Percentiles rank a stretch among this genome's conserved stretches.
Evolutionary conservation across 192 early-diverging fungal genomes (phyloP).

Genomic region (Coemansia sp.): DNA sequence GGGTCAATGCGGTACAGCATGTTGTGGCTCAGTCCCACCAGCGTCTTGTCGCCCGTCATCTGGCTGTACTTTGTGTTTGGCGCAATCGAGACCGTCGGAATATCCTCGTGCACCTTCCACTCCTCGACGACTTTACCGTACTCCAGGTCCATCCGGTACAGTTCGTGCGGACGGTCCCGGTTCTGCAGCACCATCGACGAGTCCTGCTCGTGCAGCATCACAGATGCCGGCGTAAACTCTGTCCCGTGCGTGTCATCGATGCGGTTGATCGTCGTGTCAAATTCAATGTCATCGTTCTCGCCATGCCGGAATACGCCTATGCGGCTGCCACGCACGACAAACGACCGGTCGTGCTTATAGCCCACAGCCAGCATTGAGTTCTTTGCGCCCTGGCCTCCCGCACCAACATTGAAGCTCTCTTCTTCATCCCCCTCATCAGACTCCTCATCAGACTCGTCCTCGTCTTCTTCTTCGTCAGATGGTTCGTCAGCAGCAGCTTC

Average conservation of each 20-base stretch:
- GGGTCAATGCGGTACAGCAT: slow-evolving; percentile 90
- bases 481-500: slow-evolving; percentile 6
- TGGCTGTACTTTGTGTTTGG: slow-evolving; percentile 80
- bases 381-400: slow-evolving; percentile 36
- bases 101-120: slow-evolving; percentile 82
- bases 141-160: slow-evolving; percentile 92
- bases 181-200: slow-evolving; percentile 77
- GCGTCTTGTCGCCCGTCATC: slow-evolving; percentile 70
- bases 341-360: slow-evolving; percentile 84
- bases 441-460: slow-evolving; percentile 13
- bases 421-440: slow-evolving; percentile 49
- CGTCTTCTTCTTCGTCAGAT: slow-evolving; percentile 38
- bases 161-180: slow-evolving; percentile 65
- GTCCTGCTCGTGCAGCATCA: slow-evolving; percentile 90
- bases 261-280: slow-evolving; percentile 80
- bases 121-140: slow-evolving; percentile 92
- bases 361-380: slow-evolving; percentile 87
- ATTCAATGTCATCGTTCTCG: slow-evolving; percentile 72
- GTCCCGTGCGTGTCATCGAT: slow-evolving; percentile 63
- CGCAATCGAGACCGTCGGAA: slow-evolving; percentile 69
- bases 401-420: slow-evolving; percentile 21
- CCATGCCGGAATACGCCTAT: slow-evolving; percentile 90
- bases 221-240: slow-evolving; percentile 71
- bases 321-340: slow-evolving; percentile 85
- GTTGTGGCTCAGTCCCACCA: slow-evolving; percentile 83